These are phyloP conservation scores for Obba rivulosa DNA, from an alignment of 768 basidiomycete genomes.

Conservation along the genomic window DNA sequence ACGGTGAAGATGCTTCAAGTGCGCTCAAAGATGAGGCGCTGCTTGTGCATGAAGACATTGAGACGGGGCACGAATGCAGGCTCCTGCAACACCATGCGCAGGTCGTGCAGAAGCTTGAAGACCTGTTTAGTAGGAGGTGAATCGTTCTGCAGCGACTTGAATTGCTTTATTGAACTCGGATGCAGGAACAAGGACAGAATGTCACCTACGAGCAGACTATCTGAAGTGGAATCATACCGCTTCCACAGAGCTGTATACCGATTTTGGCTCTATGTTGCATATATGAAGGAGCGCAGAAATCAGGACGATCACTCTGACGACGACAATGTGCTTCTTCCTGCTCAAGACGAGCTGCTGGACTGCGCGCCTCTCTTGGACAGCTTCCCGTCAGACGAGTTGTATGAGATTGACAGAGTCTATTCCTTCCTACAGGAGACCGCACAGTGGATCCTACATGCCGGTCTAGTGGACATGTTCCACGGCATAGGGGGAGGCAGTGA, in stretches of 20 bases:
- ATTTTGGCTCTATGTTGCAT: slow-evolving; percentile 19
- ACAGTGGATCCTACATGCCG: not conserved
- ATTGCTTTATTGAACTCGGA: not conserved
- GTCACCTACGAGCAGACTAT: slow-evolving; percentile 25
- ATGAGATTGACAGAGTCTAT: slow-evolving; percentile 17
- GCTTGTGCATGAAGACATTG: not conserved
- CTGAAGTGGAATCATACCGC: slow-evolving; percentile 25
- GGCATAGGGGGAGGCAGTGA: no score
- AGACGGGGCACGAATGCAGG: slow-evolving; percentile 3
- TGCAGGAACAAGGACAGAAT: slow-evolving; percentile 33
- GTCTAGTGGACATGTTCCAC: no score
- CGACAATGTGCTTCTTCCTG: not conserved
- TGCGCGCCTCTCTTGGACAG: slow-evolving; percentile 3
- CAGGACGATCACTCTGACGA: slow-evolving; percentile 7
- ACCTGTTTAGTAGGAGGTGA: slow-evolving; percentile 36
- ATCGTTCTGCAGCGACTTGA: not conserved
- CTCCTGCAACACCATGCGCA: slow-evolving; percentile 20
- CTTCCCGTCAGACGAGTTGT: slow-evolving; percentile 13
- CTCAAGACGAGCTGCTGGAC: not conserved
- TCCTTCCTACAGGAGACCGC: slow-evolving; percentile 16
- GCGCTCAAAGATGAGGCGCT: not conserved
- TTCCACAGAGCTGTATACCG: slow-evolving; percentile 28
- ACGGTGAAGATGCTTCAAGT: slow-evolving; percentile 2
- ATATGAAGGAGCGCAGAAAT: not conserved
- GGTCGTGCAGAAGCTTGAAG: slow-evolving; percentile 28